A percentile compares a stretch with the other conserved stretches of the same genome.
Evolutionary conservation across 352 stramenopile genomes (phyloP).

Genomic region (Pythium angustatum): DNA sequence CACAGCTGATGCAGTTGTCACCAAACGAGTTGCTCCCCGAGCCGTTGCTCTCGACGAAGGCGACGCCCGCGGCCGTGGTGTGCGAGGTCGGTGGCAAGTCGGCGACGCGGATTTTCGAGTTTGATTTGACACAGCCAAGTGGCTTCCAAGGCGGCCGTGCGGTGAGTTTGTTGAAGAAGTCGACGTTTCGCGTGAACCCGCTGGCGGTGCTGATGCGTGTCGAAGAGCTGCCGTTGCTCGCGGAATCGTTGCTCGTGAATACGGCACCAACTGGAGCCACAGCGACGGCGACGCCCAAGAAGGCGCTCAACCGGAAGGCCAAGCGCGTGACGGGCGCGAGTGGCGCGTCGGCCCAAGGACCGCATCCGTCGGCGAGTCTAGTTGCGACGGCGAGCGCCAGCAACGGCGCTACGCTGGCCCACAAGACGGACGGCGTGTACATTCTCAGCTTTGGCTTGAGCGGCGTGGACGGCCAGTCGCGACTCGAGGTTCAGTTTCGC

Average conservation of each 20-base stretch:
- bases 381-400: background rate
- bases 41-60: background rate
- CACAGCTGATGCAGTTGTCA: constrained; percentile 8
- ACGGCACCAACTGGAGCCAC: background rate
- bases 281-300: constrained; percentile 20
- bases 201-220: constrained; percentile 39
- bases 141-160: constrained; percentile 6
- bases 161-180: constrained; percentile 37
- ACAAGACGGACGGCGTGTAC: constrained; percentile 30
- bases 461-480: constrained; percentile 29
- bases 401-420: background rate
- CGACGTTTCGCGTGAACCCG: constrained; percentile 51
- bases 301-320: constrained; percentile 40
- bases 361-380: background rate
- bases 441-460: constrained; percentile 40
- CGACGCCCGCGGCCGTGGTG: background rate
- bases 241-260: background rate
- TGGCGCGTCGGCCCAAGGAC: background rate
- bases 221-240: constrained; percentile 36
- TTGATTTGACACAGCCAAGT: constrained; percentile 15
- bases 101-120: constrained; percentile 1
- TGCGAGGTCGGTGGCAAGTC: background rate
- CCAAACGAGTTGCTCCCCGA: constrained; percentile 11
- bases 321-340: constrained; percentile 28
- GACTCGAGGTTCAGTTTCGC: constrained; percentile 50